These are phyloP conservation scores for Pyrenula aspistea DNA, from an alignment of 495 filamentous ascomycete genomes.

Conservation along the genomic window DNA sequence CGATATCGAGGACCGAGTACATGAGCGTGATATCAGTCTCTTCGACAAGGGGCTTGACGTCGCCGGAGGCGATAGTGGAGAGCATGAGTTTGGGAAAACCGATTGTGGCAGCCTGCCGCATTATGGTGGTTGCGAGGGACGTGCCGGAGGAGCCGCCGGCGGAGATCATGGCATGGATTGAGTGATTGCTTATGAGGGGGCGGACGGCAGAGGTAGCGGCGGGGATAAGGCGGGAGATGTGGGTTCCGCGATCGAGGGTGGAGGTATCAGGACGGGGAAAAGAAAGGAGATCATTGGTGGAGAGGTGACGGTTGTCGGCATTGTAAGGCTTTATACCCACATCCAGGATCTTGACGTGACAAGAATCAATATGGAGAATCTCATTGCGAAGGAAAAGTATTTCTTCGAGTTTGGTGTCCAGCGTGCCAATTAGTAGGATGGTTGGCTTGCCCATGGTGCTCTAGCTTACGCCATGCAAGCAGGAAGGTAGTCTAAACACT, in stretches of 20 bases:
- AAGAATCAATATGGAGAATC: slow-evolving; percentile 18
- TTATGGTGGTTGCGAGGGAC: slow-evolving; percentile 38
- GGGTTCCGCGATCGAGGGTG: slow-evolving; percentile 29
- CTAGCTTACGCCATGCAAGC: too few relatives aligned
- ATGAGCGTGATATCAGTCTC: slow-evolving; percentile 60
- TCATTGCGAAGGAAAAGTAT: slow-evolving; percentile 41
- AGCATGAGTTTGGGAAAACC: slow-evolving; percentile 61
- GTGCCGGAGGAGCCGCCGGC: slow-evolving; percentile 50
- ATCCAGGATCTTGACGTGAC: slow-evolving; percentile 41
- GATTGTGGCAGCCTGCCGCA: slow-evolving; percentile 45
- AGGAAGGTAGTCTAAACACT: too few relatives aligned
- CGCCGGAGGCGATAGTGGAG: slow-evolving; percentile 52
- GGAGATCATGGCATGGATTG: slow-evolving; percentile 41
- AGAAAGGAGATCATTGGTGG: neutral
- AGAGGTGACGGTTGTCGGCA: neutral
- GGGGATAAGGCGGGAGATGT: slow-evolving; percentile 36
- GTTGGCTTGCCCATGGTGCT: slow-evolving; percentile 15
- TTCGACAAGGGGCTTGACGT: slow-evolving; percentile 43
- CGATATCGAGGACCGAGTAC: slow-evolving; percentile 58
- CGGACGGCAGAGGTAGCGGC: slow-evolving; percentile 22
- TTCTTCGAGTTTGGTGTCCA: slow-evolving; percentile 55
- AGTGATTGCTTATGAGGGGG: slow-evolving; percentile 14
- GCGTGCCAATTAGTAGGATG: slow-evolving; percentile 53
- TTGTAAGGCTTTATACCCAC: slow-evolving; percentile 21
- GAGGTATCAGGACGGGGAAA: slow-evolving; percentile 3